Conservation (phyloP, 805 yeast genomes). For the Yarrowia bubula region DNA sequence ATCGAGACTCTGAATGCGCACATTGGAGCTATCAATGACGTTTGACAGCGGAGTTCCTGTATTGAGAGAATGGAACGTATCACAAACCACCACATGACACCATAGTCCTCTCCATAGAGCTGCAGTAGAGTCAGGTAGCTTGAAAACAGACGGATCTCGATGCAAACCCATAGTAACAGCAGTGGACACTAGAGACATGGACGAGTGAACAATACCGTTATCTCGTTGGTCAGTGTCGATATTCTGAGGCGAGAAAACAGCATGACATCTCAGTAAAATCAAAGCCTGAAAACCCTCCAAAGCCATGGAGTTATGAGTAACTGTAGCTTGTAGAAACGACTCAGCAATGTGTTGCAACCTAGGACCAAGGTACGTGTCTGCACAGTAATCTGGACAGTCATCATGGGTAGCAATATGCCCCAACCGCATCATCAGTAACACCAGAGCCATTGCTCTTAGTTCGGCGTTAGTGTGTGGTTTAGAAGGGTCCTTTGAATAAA, state of each 20-base stretch:
- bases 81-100: constrained; percentile 5
- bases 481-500: constrained; percentile 1
- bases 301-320: constrained; percentile 8
- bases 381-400: constrained; percentile 13
- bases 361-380: constrained; percentile 3
- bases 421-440: constrained; percentile 7
- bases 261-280: constrained; percentile 5
- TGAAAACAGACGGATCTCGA: constrained; percentile 13
- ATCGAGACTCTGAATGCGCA: neutral
- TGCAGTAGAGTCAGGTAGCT: neutral
- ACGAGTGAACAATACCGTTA: constrained; percentile 15
- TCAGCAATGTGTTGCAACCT: constrained; percentile 9
- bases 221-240: constrained; percentile 17
- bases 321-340: constrained; percentile 4
- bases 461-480: constrained; percentile 7
- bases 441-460: constrained; percentile 3
- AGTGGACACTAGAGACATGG: neutral
- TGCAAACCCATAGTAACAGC: constrained; percentile 10
- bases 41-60: constrained; percentile 1
- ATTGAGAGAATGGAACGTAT: constrained; percentile 6
- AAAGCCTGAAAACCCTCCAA: constrained; percentile 12
- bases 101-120: constrained; percentile 13
- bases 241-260: constrained; percentile 9
- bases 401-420: constrained; percentile 14
- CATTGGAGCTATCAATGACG: constrained; percentile 12